Evolutionary conservation across 2,329 filamentous ascomycete species (phyloP).

Genomic region (Clarireedia sp.): DNA sequence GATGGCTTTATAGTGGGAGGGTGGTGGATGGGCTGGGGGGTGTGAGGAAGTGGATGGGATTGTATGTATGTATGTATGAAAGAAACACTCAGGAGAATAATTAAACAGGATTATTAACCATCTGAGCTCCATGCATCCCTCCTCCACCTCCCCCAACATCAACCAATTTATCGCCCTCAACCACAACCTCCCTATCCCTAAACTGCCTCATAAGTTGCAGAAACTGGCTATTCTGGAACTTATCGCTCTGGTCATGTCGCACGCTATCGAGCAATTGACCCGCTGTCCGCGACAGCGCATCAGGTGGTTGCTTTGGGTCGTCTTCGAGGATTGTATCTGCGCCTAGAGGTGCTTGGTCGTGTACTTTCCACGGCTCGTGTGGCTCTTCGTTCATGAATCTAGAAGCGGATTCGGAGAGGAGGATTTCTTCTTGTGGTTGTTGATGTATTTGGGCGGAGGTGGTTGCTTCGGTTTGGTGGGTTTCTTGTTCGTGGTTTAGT

Average conservation of each 20-base stretch:
- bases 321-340: conserved; percentile 29
- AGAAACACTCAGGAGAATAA: background rate
- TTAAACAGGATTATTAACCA: background rate
- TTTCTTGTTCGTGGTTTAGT: conserved; percentile 16
- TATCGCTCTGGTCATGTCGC: conserved; percentile 57
- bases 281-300: conserved; percentile 66
- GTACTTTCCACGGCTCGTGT: conserved; percentile 1
- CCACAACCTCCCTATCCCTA: conserved; percentile 61
- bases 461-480: conserved; percentile 13
- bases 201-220: conserved; percentile 69
- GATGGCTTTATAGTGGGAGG: conserved; percentile 23
- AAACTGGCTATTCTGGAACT: conserved; percentile 74
- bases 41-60: too few species aligned
- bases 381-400: too few species aligned
- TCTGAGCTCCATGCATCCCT: background rate
- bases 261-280: conserved; percentile 62
- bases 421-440: background rate
- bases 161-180: conserved; percentile 63
- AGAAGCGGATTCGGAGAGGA: background rate
- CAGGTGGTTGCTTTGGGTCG: conserved; percentile 29
- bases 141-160: background rate
- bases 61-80: background rate
- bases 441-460: background rate
- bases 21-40: too few species aligned
- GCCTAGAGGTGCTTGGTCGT: conserved; percentile 25